Evolutionary conservation across 441 rosid genomes (phyloP).

Genomic region (Gossypium davidsonii): DNA sequence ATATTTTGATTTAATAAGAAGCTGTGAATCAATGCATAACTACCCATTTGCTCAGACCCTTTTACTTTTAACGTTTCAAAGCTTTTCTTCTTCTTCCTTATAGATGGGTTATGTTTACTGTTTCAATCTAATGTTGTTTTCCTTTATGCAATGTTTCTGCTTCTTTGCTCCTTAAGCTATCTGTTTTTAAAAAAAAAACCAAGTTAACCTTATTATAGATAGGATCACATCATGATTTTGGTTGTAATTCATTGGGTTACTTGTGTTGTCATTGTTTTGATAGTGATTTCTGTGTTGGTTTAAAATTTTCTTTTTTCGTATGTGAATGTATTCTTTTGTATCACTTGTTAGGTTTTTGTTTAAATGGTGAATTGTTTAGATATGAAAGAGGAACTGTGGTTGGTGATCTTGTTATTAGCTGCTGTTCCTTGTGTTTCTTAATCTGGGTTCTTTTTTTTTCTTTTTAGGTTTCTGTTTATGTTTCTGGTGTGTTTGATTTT

Average conservation of each 20-base stretch:
- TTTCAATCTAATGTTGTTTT: too few relatives aligned
- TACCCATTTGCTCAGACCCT: conserved; percentile 30
- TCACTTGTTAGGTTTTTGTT: neutral
- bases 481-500: conserved; percentile 9
- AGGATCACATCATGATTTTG: conserved; percentile 31
- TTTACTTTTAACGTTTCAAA: conserved; percentile 21
- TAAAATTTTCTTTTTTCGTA: neutral
- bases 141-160: conserved; percentile 10
- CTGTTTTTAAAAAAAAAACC: too few relatives aligned
- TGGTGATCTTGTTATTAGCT: conserved; percentile 26
- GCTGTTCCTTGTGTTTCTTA: conserved; percentile 4
- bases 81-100: conserved; percentile 1
- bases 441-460: neutral
- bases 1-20: conserved; percentile 9
- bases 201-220: neutral
- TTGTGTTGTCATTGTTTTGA: conserved; percentile 25
- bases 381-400: conserved; percentile 22
- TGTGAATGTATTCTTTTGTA: neutral
- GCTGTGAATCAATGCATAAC: conserved; percentile 26
- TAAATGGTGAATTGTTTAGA: conserved; percentile 10
- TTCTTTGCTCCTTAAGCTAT: conserved; percentile 5
- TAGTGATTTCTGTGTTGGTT: conserved; percentile 16
- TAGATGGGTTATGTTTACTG: conserved; percentile 15
- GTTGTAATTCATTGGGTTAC: conserved; percentile 14
- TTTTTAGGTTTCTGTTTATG: neutral